These are phyloP conservation scores for Casuarina equisetifolia DNA, from an alignment of 306 rosid genomes.

Conservation along the genomic window DNA sequence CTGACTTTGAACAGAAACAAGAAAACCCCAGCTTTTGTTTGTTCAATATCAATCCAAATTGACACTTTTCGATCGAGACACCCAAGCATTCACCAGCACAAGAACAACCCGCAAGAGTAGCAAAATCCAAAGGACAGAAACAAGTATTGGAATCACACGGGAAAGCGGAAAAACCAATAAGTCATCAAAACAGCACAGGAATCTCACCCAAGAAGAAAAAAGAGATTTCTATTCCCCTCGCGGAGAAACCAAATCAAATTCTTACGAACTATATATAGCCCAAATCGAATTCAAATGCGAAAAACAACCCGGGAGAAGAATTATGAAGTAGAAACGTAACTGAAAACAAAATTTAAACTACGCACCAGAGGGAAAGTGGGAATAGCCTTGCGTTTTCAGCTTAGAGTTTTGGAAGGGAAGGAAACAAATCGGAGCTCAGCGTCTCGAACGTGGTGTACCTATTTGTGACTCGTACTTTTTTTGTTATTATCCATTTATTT, in stretches of 20 bases:
- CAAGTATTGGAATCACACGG: neutral
- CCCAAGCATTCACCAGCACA: neutral
- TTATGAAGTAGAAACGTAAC: neutral
- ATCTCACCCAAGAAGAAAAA: neutral
- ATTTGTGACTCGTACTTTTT: neutral
- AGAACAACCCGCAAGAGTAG: neutral
- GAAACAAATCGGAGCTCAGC: neutral
- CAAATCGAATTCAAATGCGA: neutral
- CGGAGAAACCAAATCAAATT: neutral
- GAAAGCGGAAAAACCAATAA: neutral
- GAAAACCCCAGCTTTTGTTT: neutral
- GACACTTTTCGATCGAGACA: neutral
- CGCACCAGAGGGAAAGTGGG: neutral
- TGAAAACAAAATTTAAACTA: neutral
- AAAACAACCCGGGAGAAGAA: neutral
- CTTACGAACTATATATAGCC: neutral
- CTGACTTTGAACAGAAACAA: neutral
- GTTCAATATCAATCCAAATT: slow-evolving; percentile 1
- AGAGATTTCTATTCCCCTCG: too few relatives aligned
- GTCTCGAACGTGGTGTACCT: neutral
- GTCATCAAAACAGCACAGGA: neutral
- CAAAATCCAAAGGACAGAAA: neutral
- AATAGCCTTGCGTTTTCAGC: neutral
- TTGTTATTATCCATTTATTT: neutral
- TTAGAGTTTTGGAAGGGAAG: neutral